These are phyloP conservation scores for Colletotrichum higginsianum DNA, from an alignment of 2,329 filamentous ascomycete species.

Conservation along the genomic window DNA sequence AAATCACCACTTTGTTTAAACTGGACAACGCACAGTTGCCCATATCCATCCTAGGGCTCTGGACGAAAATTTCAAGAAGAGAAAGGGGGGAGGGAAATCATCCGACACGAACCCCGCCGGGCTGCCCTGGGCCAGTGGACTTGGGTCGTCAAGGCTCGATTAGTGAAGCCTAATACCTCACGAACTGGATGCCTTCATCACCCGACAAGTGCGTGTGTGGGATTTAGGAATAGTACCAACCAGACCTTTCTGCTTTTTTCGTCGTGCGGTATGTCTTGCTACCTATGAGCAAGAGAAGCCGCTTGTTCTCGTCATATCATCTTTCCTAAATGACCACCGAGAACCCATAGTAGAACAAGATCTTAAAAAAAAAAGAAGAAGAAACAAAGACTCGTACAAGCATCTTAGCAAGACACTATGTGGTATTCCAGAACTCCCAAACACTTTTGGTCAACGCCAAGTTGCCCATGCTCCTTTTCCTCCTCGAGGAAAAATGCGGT, in stretches of 20 bases:
- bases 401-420: constrained; percentile 1
- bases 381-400: constrained; percentile 13
- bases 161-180: constrained; percentile 1
- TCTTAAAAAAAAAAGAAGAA: no score
- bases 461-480: neutral
- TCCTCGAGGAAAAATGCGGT: neutral
- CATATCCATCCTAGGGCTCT: neutral
- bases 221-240: neutral
- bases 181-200: constrained; percentile 1
- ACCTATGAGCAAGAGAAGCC: neutral
- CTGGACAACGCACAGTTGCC: constrained; percentile 3
- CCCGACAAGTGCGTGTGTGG: neutral
- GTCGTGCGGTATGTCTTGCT: neutral
- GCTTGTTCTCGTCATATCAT: constrained; percentile 1
- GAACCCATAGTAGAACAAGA: neutral
- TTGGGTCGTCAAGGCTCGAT: neutral
- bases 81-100: neutral
- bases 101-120: neutral
- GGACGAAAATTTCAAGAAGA: neutral
- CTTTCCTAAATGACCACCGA: neutral
- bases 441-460: neutral
- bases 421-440: constrained; percentile 29
- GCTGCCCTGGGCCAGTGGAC: neutral
- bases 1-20: neutral
- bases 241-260: neutral